phyloP scores from a whole-genome alignment of 805 yeast species.

The Sugiyamaella lignohabitans region DNA sequence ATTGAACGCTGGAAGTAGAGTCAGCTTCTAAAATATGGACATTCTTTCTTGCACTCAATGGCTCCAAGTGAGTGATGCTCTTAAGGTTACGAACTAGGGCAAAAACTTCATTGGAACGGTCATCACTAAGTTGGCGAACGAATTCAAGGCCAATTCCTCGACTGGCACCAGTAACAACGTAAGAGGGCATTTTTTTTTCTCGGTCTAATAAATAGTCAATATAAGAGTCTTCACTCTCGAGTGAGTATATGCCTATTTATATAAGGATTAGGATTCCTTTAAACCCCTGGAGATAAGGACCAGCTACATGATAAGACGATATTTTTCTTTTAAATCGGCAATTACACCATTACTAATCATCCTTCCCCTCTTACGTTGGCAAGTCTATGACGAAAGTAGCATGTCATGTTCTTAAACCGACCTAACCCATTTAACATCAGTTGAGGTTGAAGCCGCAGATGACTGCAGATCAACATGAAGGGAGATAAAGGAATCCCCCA shows the following conservation, averaged over 20 bases:
- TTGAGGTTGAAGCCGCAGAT: not conserved
- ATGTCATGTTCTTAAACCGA: not conserved
- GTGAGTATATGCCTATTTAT: not conserved
- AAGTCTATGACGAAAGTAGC: not conserved
- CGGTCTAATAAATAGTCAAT: not conserved
- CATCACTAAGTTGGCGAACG: slow-evolving; percentile 24
- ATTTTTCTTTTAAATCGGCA: not conserved
- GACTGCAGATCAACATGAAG: not conserved
- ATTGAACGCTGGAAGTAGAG: slow-evolving; percentile 16
- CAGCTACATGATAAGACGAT: not conserved
- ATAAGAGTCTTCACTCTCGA: not conserved
- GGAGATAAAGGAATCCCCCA: too few relatives aligned
- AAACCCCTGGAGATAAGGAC: not conserved
- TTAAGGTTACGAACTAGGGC: slow-evolving; percentile 21
- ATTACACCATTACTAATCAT: not conserved
- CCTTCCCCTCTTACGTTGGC: not conserved
- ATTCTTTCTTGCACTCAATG: slow-evolving; percentile 13
- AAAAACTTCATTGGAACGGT: slow-evolving; percentile 24
- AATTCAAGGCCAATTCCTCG: slow-evolving; percentile 35
- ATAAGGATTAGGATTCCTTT: not conserved
- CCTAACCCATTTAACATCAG: not conserved
- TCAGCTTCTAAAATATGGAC: slow-evolving; percentile 25
- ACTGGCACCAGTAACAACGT: slow-evolving; percentile 35
- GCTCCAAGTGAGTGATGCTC: slow-evolving; percentile 9
- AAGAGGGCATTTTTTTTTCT: slow-evolving; percentile 13